Evolutionary conservation across 345 rosid species (phyloP).

Genomic region (Litchi chinensis): DNA sequence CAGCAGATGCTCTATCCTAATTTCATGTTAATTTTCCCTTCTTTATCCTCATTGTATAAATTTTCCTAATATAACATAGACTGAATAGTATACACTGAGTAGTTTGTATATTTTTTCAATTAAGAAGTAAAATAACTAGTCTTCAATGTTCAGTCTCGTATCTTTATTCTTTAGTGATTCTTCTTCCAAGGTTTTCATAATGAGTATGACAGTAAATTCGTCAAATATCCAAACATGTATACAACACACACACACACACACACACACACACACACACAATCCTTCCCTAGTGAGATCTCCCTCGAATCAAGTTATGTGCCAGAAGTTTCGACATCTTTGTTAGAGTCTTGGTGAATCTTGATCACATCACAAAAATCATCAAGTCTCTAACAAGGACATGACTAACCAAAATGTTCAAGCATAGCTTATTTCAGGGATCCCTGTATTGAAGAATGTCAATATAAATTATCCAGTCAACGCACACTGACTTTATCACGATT

Average conservation of each 20-base stretch:
- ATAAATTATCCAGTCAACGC: too few species aligned
- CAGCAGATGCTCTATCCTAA: too few species aligned
- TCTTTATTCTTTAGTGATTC: not conserved
- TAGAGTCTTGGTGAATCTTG: not conserved
- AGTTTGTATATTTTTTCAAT: too few species aligned
- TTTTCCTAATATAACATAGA: not conserved
- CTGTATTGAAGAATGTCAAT: too few species aligned
- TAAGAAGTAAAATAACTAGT: too few species aligned
- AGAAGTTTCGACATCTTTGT: not conserved
- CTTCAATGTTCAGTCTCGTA: not conserved
- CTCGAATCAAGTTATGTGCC: not conserved
- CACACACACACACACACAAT: not conserved
- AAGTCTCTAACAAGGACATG: not conserved
- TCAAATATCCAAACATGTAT: conserved; percentile 16
- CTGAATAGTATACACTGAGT: not conserved
- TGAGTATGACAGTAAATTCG: not conserved
- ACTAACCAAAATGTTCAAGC: not conserved
- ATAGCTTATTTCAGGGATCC: not conserved
- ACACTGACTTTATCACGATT: not conserved
- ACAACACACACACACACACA: not conserved
- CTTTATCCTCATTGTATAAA: not conserved
- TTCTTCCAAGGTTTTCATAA: conserved; percentile 6
- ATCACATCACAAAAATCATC: not conserved
- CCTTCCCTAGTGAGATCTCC: not conserved
- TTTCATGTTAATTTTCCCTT: not conserved